Evolutionary conservation across 768 basidiomycete genomes (phyloP).

Genomic region (Lactarius evosmus): DNA sequence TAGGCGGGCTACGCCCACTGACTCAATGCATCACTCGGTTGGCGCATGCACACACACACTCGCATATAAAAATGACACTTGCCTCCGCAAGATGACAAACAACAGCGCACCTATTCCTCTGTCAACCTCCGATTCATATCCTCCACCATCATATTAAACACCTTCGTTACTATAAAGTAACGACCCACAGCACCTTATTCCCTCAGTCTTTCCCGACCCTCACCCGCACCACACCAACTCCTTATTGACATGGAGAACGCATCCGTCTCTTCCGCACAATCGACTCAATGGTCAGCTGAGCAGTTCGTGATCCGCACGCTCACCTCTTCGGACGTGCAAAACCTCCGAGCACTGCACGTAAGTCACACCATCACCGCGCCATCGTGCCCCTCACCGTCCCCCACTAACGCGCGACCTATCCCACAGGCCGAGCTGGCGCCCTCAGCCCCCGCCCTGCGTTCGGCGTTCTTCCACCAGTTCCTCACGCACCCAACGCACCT

Average conservation of each 20-base stretch:
- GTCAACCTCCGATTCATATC: conserved; percentile 18
- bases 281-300: conserved; percentile 12
- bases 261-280: conserved; percentile 6
- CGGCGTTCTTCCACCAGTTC: conserved; percentile 26
- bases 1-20: neutral
- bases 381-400: neutral
- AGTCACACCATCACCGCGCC: neutral
- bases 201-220: neutral
- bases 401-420: neutral
- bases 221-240: neutral
- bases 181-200: neutral
- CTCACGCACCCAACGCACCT: conserved; percentile 24
- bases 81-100: conserved; percentile 23
- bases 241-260: conserved; percentile 16
- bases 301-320: conserved; percentile 23
- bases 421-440: conserved; percentile 14
- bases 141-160: conserved; percentile 8
- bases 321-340: conserved; percentile 23
- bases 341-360: conserved; percentile 23
- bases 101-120: neutral
- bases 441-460: conserved; percentile 10
- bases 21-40: neutral
- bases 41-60: neutral
- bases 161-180: too few species aligned
- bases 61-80: neutral